phyloP scores from a whole-genome alignment of 176 grass and related monocot genomes.

The Leersia perrieri region DNA sequence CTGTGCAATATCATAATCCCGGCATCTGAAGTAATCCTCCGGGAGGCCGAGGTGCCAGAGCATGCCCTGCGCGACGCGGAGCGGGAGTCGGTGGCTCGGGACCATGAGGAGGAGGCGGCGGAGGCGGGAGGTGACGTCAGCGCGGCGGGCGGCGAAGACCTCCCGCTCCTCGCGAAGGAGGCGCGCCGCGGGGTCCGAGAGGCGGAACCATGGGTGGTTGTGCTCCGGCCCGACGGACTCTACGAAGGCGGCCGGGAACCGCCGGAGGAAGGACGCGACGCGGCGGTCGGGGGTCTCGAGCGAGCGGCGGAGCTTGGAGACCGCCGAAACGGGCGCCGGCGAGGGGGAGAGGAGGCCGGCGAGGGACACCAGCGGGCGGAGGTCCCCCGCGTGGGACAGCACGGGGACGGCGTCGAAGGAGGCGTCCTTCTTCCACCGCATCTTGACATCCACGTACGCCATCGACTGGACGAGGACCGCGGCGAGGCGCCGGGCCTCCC shows the following conservation, averaged over 20 bases:
- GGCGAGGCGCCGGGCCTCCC: neutral
- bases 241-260: constrained; percentile 67
- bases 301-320: constrained; percentile 58
- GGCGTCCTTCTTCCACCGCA: constrained; percentile 82
- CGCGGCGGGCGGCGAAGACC: constrained; percentile 37
- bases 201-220: constrained; percentile 77
- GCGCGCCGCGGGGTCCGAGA: constrained; percentile 38
- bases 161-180: constrained; percentile 52
- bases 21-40: constrained; percentile 56
- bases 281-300: constrained; percentile 60
- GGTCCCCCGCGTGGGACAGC: constrained; percentile 54
- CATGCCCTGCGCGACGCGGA: constrained; percentile 60
- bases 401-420: constrained; percentile 56
- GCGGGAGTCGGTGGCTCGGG: constrained; percentile 45
- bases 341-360: constrained; percentile 41
- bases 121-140: constrained; percentile 48
- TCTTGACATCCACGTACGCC: constrained; percentile 63
- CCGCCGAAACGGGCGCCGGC: constrained; percentile 54
- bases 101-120: constrained; percentile 65
- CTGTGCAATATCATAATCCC: constrained; percentile 31
- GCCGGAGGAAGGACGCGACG: constrained; percentile 61
- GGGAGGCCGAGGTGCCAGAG: constrained; percentile 82
- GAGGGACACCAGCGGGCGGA: constrained; percentile 53
- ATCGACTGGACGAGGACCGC: constrained; percentile 36
- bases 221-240: constrained; percentile 65